Evolutionary conservation across 2,329 filamentous ascomycete genomes (phyloP).

Genomic region (Aspergillus sp.): DNA sequence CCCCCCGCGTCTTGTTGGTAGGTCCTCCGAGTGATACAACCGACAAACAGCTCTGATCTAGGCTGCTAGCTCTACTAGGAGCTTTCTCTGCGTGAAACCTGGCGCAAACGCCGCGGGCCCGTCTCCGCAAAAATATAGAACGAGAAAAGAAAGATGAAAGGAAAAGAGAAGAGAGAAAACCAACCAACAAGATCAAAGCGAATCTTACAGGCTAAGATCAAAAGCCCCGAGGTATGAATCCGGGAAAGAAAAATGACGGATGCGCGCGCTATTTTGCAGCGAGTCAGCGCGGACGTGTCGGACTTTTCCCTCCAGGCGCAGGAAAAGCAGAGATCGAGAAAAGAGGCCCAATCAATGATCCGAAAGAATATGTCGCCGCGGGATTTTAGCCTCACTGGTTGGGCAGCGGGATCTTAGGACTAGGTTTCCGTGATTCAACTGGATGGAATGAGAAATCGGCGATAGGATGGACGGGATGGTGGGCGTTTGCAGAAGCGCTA

Average conservation of each 20-base stretch:
- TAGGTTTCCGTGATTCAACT: conserved; percentile 6
- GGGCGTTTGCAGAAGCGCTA: conserved; percentile 1
- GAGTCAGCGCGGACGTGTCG: not conserved
- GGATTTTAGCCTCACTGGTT: conserved; percentile 40
- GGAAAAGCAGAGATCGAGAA: not conserved
- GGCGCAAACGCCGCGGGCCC: not conserved
- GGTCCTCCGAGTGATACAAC: not conserved
- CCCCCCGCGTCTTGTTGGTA: not conserved
- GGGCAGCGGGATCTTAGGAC: conserved; percentile 30
- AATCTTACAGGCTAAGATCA: not conserved
- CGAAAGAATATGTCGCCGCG: conserved; percentile 13
- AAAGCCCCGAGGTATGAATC: not conserved
- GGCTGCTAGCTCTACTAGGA: not conserved
- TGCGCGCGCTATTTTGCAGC: conserved; percentile 1
- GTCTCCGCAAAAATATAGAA: not conserved
- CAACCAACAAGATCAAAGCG: not conserved
- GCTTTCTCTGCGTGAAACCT: not conserved
- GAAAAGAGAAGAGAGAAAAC: not conserved
- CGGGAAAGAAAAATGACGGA: not conserved
- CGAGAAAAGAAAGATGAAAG: not conserved
- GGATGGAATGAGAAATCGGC: conserved; percentile 1
- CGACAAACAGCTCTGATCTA: not conserved
- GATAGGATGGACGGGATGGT: conserved; percentile 3
- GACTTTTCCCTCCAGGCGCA: not conserved
- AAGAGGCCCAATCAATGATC: conserved; percentile 19